Conservation (phyloP, 140 eudicot species). For the Bidens hawaiensis region DNA sequence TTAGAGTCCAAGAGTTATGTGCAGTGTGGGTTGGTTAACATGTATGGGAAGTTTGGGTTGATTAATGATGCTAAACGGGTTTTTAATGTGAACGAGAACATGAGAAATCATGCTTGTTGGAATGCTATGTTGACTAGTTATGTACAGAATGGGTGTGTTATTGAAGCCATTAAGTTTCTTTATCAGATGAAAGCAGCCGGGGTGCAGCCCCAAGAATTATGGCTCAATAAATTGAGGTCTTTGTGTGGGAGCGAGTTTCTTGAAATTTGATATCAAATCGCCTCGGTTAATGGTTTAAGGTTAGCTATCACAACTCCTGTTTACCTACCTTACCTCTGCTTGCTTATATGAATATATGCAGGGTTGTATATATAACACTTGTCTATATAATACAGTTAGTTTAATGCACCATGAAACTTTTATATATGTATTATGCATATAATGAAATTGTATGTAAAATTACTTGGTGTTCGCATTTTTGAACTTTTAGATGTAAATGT, state of each 20-base stretch:
- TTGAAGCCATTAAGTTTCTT: constrained; percentile 63
- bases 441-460: constrained; percentile 4
- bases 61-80: constrained; percentile 53
- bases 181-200: constrained; percentile 72
- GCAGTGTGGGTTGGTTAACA: constrained; percentile 68
- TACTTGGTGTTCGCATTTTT: background rate
- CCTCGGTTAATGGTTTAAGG: background rate
- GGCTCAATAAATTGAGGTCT: constrained; percentile 46
- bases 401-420: background rate
- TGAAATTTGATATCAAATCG: constrained; percentile 29
- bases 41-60: constrained; percentile 73
- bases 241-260: constrained; percentile 41
- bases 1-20: constrained; percentile 52
- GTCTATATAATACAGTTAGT: background rate
- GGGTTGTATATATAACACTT: background rate
- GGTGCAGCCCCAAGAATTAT: constrained; percentile 45
- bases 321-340: background rate
- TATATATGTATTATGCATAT: background rate
- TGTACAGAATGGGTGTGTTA: constrained; percentile 46
- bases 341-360: too few relatives aligned
- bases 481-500: background rate
- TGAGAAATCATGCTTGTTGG: constrained; percentile 59
- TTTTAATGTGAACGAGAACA: constrained; percentile 31
- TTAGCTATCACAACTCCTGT: background rate
- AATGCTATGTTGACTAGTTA: constrained; percentile 59